Evolutionary conservation across 2,329 filamentous ascomycete genomes (phyloP).

Genomic region (Macrophomina pseudophaseolina): DNA sequence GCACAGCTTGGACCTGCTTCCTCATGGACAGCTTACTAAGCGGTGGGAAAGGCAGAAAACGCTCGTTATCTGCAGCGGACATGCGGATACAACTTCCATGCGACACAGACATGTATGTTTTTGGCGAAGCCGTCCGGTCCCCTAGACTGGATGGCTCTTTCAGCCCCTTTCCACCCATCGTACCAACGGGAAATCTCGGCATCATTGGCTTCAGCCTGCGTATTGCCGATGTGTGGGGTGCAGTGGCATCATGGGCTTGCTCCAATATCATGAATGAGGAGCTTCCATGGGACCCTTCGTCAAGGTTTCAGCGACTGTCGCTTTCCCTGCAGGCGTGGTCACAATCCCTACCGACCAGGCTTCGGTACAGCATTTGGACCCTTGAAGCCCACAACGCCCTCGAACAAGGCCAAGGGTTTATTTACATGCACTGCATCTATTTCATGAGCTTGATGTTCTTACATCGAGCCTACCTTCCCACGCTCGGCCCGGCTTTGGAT

Average conservation of each 20-base stretch:
- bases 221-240: slow-evolving; percentile 49
- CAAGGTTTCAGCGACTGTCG: slow-evolving; percentile 44
- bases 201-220: slow-evolving; percentile 47
- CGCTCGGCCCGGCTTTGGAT: slow-evolving; percentile 42
- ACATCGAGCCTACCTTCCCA: slow-evolving; percentile 46
- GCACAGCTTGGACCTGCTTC: slow-evolving; percentile 50
- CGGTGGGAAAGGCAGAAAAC: slow-evolving; percentile 47
- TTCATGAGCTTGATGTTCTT: slow-evolving; percentile 51
- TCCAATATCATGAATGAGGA: slow-evolving; percentile 43
- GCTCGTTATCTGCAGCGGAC: slow-evolving; percentile 41
- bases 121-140: slow-evolving; percentile 45
- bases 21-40: slow-evolving; percentile 50
- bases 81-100: slow-evolving; percentile 48
- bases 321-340: slow-evolving; percentile 44
- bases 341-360: slow-evolving; percentile 39
- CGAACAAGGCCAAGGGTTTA: slow-evolving; percentile 49
- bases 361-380: slow-evolving; percentile 45
- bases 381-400: slow-evolving; percentile 49
- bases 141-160: slow-evolving; percentile 40
- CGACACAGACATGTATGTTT: slow-evolving; percentile 46
- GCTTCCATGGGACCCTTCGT: slow-evolving; percentile 43
- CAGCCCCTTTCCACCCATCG: slow-evolving; percentile 37
- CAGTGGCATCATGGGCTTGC: slow-evolving; percentile 48
- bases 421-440: slow-evolving; percentile 50
- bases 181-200: slow-evolving; percentile 41